Evolutionary conservation across 805 yeast species (phyloP).

Genomic region (Candida chilensis): DNA sequence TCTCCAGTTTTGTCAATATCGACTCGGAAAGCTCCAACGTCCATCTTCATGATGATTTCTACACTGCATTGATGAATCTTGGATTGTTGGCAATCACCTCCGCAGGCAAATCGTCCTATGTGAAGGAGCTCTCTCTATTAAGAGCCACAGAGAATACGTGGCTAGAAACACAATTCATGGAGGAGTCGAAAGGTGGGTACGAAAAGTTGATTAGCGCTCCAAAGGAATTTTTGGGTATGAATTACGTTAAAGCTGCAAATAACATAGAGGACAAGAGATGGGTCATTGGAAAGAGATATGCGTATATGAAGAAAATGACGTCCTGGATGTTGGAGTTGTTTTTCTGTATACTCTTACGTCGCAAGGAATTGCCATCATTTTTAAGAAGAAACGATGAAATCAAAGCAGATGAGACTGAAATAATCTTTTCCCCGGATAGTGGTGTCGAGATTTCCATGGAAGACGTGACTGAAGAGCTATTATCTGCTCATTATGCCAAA

Average conservation of each 20-base stretch:
- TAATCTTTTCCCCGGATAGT: no score
- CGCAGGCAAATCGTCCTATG: constrained; percentile 57
- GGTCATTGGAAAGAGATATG: constrained; percentile 11
- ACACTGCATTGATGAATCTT: constrained; percentile 47
- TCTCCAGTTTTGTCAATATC: constrained; percentile 10
- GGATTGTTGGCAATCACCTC: constrained; percentile 61
- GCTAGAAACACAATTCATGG: constrained; percentile 28
- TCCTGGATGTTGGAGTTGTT: constrained; percentile 5
- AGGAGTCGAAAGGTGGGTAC: constrained; percentile 11
- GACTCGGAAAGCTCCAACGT: constrained; percentile 25
- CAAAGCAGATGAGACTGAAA: no score
- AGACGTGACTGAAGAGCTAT: constrained; percentile 8
- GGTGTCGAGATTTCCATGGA: constrained; percentile 8
- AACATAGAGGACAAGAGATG: constrained; percentile 6
- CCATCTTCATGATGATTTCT: constrained; percentile 52
- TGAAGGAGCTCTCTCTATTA: constrained; percentile 45
- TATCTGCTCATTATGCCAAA: constrained; percentile 10
- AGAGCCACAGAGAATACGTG: constrained; percentile 44
- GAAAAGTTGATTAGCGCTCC: constrained; percentile 20
- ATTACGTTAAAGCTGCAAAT: no score
- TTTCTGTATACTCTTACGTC: not conserved
- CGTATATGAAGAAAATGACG: constrained; percentile 11
- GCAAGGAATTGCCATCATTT: constrained; percentile 14
- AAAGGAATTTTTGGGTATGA: no score
- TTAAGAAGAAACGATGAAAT: no score